phyloP scores from a whole-genome alignment of 805 yeast genomes.

The Jamesozyma rosinii region DNA sequence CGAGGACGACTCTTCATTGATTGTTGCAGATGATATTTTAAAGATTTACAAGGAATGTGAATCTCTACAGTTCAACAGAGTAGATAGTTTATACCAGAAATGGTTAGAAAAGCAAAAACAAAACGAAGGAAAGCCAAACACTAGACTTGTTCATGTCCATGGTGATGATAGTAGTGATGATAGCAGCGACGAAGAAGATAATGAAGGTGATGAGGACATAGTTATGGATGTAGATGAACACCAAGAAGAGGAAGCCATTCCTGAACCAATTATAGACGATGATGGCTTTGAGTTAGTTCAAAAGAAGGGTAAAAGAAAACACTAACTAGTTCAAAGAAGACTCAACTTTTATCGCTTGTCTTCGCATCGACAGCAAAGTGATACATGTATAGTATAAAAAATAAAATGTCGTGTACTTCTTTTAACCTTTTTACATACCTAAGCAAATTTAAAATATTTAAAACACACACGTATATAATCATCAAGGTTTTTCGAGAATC shows the following conservation, averaged over 20 bases:
- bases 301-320: slow-evolving; percentile 50
- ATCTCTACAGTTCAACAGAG: slow-evolving; percentile 40
- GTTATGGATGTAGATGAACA: slow-evolving; percentile 35
- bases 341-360: too few relatives aligned
- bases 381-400: too few relatives aligned
- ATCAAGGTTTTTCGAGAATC: too few relatives aligned
- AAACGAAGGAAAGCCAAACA: slow-evolving; percentile 19
- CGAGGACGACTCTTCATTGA: slow-evolving; percentile 81
- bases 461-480: too few relatives aligned
- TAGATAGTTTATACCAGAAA: slow-evolving; percentile 50
- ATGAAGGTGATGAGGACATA: slow-evolving; percentile 33
- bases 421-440: too few relatives aligned
- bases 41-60: slow-evolving; percentile 58
- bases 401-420: too few relatives aligned
- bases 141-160: slow-evolving; percentile 37
- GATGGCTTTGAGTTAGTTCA: slow-evolving; percentile 91
- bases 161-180: slow-evolving; percentile 46
- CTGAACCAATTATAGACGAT: slow-evolving; percentile 69
- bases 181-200: slow-evolving; percentile 30
- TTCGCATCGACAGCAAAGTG: not conserved
- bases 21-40: slow-evolving; percentile 59
- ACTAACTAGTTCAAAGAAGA: slow-evolving; percentile 5
- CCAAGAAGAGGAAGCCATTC: slow-evolving; percentile 12
- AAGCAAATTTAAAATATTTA: too few relatives aligned
- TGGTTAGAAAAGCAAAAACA: slow-evolving; percentile 49